A percentile compares a stretch with the other conserved stretches of the same genome.
These are phyloP conservation scores for Cystofilobasidium bisporidii DNA, from an alignment of 768 basidiomycete genomes.

Conservation along the genomic window DNA sequence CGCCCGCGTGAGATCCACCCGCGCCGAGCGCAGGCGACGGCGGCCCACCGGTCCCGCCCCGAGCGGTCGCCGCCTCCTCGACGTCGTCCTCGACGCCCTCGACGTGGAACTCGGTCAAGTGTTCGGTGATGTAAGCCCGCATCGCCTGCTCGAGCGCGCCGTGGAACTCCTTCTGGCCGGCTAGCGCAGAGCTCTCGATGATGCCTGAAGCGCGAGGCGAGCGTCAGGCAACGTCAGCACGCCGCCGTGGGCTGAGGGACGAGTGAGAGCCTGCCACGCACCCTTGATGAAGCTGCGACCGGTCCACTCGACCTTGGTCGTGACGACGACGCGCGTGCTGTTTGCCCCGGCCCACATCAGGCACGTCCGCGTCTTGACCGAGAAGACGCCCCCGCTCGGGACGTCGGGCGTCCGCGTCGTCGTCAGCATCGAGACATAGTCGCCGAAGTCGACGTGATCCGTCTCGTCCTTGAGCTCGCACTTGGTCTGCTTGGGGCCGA, in stretches of 20 bases:
- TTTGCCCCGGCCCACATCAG: conserved; percentile 82
- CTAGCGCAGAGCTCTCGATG: conserved; percentile 81
- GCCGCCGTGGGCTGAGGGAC: neutral
- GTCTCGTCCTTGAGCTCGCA: conserved; percentile 89
- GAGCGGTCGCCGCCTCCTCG: conserved; percentile 46
- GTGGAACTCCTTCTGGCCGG: conserved; percentile 84
- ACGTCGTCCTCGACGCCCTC: conserved; percentile 58
- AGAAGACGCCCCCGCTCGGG: conserved; percentile 83
- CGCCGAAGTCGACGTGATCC: conserved; percentile 67
- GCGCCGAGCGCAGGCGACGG: conserved; percentile 34
- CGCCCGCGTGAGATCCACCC: conserved; percentile 44
- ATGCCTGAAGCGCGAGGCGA: conserved; percentile 52
- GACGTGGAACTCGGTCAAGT: conserved; percentile 79
- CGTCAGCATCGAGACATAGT: conserved; percentile 70
- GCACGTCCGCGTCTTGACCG: conserved; percentile 88
- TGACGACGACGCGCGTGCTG: conserved; percentile 69
- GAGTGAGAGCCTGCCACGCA: conserved; percentile 37
- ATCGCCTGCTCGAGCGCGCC: conserved; percentile 71
- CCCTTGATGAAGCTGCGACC: conserved; percentile 95
- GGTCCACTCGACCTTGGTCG: conserved; percentile 89
- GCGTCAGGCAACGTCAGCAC: neutral
- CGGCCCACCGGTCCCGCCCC: conserved; percentile 20
- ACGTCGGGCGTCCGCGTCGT: conserved; percentile 91
- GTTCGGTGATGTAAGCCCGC: conserved; percentile 77
- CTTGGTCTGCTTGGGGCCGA: conserved; percentile 90